Evolutionary conservation across 163 green algal species (phyloP), one percentile per base, ranked within the genome.

Genomic region (Scenedesmus sp.): DNA sequence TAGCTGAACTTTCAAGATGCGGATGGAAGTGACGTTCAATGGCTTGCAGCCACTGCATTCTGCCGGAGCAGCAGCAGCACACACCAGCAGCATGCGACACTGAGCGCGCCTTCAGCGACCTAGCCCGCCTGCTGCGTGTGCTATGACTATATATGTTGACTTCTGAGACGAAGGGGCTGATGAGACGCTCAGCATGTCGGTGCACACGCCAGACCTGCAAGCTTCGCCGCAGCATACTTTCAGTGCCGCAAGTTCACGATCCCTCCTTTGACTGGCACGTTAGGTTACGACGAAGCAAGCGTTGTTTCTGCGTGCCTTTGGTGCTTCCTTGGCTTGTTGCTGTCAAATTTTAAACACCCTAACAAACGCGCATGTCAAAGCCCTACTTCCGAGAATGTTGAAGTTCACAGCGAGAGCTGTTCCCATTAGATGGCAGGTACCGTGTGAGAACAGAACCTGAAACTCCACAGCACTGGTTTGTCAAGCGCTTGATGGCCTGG

Each of bases 71-170:
- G 65, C 65, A 76, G 65, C 65, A 76, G 30, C 65, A 76, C 65
- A 20, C 65, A 76, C 65, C 65, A 76, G 65, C 30, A 76, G 65
- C 65, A 40, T 76, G 26, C 65, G 65, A 76, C 65, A 76, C 65
- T 76, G 65, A 40, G 65, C 26, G 65, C 4, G 65, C 65, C 65
- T 76, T 30, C 65, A 76, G 65, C 65, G 7, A 40, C 65, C 65
- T 76, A 24, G 65, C 65, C 30, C 65, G 65, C 65, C 65, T 40
- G 65, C 30, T 40, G 65, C 65, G 65, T 37, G 65, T 76, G 16
- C 65, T 33, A 16, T 76, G 65, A 5, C 37, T 37, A 40, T 30
- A 76, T 76, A 26, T 40, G 30, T 40, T 30, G 2, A 30, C 30
- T 40, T 40, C 1, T 24, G 9, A 40, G 40, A 76, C 30, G 2